A percentile compares a stretch with the other conserved stretches of the same genome.
These are phyloP conservation scores for Elsinoe arachidis DNA, from an alignment of 2,329 filamentous ascomycete genomes.

Conservation along the genomic window DNA sequence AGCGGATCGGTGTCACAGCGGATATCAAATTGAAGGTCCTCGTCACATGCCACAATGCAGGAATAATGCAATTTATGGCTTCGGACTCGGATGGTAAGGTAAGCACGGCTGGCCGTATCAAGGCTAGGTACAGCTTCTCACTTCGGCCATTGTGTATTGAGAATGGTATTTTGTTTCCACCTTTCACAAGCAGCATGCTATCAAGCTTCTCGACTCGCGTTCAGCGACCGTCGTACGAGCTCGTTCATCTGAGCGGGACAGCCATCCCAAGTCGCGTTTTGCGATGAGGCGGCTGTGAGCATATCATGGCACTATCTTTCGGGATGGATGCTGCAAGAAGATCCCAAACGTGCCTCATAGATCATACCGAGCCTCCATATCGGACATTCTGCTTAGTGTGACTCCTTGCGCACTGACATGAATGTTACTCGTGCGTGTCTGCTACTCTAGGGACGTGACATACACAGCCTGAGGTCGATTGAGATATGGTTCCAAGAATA, in stretches of 20 bases:
- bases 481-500: too few relatives aligned
- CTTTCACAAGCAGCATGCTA: not conserved
- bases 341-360: not conserved
- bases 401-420: slow-evolving; percentile 8
- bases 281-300: slow-evolving; percentile 10
- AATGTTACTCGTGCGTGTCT: not conserved
- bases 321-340: not conserved
- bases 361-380: slow-evolving; percentile 9
- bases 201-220: not conserved
- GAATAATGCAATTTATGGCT: too few relatives aligned
- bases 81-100: too few relatives aligned
- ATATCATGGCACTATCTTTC: not conserved
- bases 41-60: too few relatives aligned
- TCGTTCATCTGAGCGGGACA: not conserved
- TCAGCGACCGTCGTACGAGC: not conserved
- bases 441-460: too few relatives aligned
- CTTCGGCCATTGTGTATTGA: too few relatives aligned
- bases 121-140: too few relatives aligned
- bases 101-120: too few relatives aligned
- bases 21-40: too few relatives aligned
- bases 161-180: too few relatives aligned
- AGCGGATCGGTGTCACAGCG: too few relatives aligned
- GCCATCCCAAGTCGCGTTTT: slow-evolving; percentile 6
- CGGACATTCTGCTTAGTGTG: slow-evolving; percentile 5
- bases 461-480: too few relatives aligned